Evolutionary conservation across 257 asterid species (phyloP).

Genomic region (Nicotiana obtusifolia): DNA sequence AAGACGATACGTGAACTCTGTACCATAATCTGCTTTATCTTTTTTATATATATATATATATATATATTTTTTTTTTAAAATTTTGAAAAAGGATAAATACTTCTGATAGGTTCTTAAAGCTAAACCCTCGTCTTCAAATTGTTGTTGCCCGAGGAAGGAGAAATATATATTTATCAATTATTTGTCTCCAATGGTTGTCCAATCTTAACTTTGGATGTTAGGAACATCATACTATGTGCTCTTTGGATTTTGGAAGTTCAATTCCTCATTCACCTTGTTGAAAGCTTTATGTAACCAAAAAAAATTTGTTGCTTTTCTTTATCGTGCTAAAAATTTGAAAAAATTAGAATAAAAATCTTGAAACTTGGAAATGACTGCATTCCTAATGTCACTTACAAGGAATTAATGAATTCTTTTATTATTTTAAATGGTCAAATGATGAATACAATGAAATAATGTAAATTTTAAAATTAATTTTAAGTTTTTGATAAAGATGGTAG

Average conservation of each 20-base stretch:
- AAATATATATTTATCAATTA: neutral
- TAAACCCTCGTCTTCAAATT: neutral
- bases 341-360: too few relatives aligned
- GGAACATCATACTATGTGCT: neutral
- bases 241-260: neutral
- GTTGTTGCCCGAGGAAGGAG: neutral
- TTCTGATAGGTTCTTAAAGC: neutral
- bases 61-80: too few relatives aligned
- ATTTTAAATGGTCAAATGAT: neutral
- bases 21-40: neutral
- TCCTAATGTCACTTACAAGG: neutral
- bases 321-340: too few relatives aligned
- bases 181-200: neutral
- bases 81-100: neutral
- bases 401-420: too few relatives aligned
- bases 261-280: neutral
- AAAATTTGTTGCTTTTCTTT: neutral
- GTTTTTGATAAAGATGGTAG: neutral
- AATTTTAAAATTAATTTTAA: neutral
- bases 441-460: neutral
- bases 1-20: neutral
- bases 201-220: neutral
- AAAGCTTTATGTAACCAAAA: neutral
- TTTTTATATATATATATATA: too few relatives aligned
- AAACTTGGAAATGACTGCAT: neutral